These are phyloP conservation scores for Trichosporon asahii DNA, from an alignment of 1,284 basidiomycete genomes.

Conservation along the genomic window DNA sequence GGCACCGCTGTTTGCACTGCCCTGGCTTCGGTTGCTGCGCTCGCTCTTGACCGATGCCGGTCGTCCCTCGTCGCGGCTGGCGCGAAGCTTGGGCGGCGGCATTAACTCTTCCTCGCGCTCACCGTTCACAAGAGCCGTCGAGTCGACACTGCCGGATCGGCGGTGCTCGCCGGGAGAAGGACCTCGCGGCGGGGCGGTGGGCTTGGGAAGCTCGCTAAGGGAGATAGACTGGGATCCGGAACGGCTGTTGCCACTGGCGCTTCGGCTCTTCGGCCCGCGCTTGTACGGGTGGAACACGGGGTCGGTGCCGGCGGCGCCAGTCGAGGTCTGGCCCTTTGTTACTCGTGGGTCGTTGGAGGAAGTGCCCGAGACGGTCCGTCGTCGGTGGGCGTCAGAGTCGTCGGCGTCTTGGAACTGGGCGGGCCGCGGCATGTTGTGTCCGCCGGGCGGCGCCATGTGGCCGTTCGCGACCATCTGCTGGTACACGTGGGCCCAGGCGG, in stretches of 20 bases:
- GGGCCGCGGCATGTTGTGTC: slow-evolving; percentile 21
- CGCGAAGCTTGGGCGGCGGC: slow-evolving; percentile 21
- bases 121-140: background rate
- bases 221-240: slow-evolving; percentile 8
- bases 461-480: slow-evolving; percentile 46
- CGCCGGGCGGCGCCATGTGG: slow-evolving; percentile 28
- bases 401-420: slow-evolving; percentile 25
- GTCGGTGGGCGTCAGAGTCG: slow-evolving; percentile 12
- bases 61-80: slow-evolving; percentile 12
- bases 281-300: slow-evolving; percentile 33
- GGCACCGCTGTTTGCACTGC: slow-evolving; percentile 9
- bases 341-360: slow-evolving; percentile 7
- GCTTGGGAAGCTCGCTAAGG: background rate
- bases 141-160: background rate
- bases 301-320: background rate
- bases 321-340: background rate
- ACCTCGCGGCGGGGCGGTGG: background rate
- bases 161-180: slow-evolving; percentile 5
- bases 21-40: slow-evolving; percentile 14
- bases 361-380: slow-evolving; percentile 15
- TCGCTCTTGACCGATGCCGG: slow-evolving; percentile 22
- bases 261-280: slow-evolving; percentile 25
- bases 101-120: slow-evolving; percentile 18
- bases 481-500: slow-evolving; percentile 50
- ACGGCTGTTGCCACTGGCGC: slow-evolving; percentile 15